Evolutionary conservation across 306 rosid species (phyloP).

Genomic region (Amphicarpaea edgeworthii): DNA sequence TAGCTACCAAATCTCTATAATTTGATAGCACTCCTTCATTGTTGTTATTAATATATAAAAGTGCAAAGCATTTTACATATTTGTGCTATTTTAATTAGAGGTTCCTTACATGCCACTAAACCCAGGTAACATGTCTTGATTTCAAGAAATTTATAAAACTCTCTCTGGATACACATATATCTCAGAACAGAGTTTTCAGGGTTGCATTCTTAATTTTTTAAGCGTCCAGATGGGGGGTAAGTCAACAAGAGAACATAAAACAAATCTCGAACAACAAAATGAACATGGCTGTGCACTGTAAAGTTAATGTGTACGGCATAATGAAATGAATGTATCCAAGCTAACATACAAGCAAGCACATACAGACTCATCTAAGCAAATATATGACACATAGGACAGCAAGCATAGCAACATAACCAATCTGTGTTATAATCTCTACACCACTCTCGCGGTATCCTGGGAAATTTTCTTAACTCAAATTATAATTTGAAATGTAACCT

Average conservation of each 20-base stretch:
- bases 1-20: background rate
- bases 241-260: slow-evolving; percentile 3
- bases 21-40: background rate
- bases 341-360: background rate
- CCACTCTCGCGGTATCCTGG: background rate
- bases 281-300: background rate
- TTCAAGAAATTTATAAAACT: slow-evolving; percentile 36
- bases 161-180: background rate
- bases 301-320: background rate
- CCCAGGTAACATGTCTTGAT: slow-evolving; percentile 21
- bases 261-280: background rate
- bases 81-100: background rate
- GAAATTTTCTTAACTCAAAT: background rate
- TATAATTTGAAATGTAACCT: background rate
- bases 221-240: background rate
- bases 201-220: background rate
- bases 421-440: background rate
- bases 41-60: background rate
- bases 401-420: background rate
- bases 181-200: background rate
- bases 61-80: background rate
- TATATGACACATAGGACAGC: background rate
- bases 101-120: background rate
- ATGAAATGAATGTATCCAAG: slow-evolving; percentile 16
- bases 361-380: background rate